Conservation (phyloP, 1,284 basidiomycete genomes). For the Ustilago lituana region DNA sequence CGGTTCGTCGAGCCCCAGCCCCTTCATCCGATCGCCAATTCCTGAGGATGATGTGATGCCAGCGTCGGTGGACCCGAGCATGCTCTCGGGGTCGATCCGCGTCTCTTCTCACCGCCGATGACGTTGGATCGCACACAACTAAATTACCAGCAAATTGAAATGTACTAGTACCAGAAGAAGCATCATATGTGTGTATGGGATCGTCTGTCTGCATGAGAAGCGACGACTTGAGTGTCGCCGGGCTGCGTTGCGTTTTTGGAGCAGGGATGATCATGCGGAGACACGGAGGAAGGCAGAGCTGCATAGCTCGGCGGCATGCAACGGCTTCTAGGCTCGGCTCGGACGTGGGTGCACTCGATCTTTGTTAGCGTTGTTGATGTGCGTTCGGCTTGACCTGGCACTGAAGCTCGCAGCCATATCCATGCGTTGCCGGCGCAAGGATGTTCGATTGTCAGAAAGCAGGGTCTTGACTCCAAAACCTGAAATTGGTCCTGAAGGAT, state of each 20-base stretch:
- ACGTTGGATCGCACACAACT: neutral
- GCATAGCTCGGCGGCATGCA: conserved; percentile 18
- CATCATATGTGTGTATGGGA: neutral
- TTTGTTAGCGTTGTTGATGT: neutral
- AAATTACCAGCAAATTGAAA: conserved; percentile 1
- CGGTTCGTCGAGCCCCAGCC: conserved; percentile 44
- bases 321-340: neutral
- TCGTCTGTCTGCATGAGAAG: no score
- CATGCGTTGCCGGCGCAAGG: no score
- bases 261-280: no score
- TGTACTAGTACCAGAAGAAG: conserved; percentile 25
- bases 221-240: no score
- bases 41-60: conserved; percentile 44
- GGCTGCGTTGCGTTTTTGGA: no score
- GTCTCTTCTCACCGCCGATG: conserved; percentile 19
- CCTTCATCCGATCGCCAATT: conserved; percentile 47
- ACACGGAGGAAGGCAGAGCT: no score
- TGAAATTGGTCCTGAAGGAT: no score
- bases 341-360: no score
- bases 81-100: conserved; percentile 38
- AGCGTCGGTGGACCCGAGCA: conserved; percentile 49
- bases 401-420: neutral
- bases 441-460: no score
- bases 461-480: no score
- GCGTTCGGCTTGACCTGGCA: conserved; percentile 2